Conservation (phyloP, 352 stramenopile genomes). For the Phytopythium boreale region DNA sequence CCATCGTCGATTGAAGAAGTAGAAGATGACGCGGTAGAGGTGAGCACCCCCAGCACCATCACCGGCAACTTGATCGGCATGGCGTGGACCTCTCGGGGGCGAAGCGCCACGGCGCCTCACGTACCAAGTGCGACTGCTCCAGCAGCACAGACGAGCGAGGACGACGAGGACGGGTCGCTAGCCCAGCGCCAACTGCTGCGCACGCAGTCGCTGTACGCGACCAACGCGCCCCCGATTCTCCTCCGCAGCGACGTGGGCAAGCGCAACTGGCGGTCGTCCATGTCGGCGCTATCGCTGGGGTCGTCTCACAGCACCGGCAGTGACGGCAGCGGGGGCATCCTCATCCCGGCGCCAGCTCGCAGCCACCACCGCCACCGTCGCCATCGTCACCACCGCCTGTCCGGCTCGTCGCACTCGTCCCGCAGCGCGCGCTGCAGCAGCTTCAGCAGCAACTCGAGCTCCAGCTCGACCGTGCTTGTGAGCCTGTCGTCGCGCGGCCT, state of each 20-base stretch:
- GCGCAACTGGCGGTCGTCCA: slow-evolving; percentile 44
- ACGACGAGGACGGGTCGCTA: background rate
- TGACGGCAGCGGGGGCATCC: background rate
- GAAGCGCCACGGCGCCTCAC: slow-evolving; percentile 4
- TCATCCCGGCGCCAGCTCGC: slow-evolving; percentile 1
- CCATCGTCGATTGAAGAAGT: background rate
- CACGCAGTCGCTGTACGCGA: slow-evolving; percentile 10
- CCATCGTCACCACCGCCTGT: background rate
- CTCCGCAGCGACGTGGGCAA: slow-evolving; percentile 40
- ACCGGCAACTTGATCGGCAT: background rate
- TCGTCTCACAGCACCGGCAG: slow-evolving; percentile 22
- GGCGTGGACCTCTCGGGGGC: slow-evolving; percentile 5
- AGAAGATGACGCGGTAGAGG: background rate
- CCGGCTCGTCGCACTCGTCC: slow-evolving; percentile 3
- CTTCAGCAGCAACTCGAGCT: slow-evolving; percentile 11
- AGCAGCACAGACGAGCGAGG: background rate
- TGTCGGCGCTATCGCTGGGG: slow-evolving; percentile 33
- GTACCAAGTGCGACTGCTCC: background rate
- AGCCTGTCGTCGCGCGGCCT: slow-evolving; percentile 7
- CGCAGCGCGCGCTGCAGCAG: slow-evolving; percentile 7
- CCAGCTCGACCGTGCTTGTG: slow-evolving; percentile 8
- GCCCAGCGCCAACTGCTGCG: background rate
- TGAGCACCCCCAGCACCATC: slow-evolving; percentile 4
- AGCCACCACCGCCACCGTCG: background rate
- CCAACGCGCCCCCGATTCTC: slow-evolving; percentile 33